Evolutionary conservation across 352 stramenopile genomes (phyloP).

Genomic region (Phytophthora pisi): DNA sequence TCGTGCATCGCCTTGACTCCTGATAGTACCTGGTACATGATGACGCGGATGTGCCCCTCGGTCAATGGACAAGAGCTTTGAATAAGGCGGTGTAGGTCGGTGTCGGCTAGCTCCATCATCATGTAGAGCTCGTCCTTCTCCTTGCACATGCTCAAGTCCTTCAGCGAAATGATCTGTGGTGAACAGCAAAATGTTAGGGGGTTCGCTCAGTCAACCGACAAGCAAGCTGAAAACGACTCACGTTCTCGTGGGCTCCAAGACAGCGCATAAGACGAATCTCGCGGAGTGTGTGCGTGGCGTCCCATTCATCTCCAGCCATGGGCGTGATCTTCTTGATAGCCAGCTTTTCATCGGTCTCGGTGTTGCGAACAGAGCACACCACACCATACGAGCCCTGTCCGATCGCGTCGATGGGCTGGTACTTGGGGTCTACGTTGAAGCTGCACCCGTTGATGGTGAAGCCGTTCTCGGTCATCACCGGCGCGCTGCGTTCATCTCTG

Average conservation of each 20-base stretch:
- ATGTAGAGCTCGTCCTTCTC: slow-evolving; percentile 96
- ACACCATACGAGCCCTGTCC: slow-evolving; percentile 95
- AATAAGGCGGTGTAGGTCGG: slow-evolving; percentile 91
- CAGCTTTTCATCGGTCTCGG: slow-evolving; percentile 78
- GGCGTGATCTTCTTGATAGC: slow-evolving; percentile 94
- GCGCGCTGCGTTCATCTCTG: slow-evolving; percentile 64
- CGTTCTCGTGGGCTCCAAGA: slow-evolving; percentile 91
- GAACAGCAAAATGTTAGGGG: not conserved
- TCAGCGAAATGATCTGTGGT: slow-evolving; percentile 86
- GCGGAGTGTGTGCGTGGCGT: slow-evolving; percentile 90
- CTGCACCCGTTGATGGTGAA: slow-evolving; percentile 86
- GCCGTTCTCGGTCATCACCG: slow-evolving; percentile 69
- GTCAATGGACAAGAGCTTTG: slow-evolving; percentile 87
- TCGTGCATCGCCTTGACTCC: slow-evolving; percentile 93
- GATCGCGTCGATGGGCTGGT: slow-evolving; percentile 87
- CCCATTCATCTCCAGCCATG: slow-evolving; percentile 90
- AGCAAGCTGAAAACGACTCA: slow-evolving; percentile 32
- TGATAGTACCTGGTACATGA: slow-evolving; percentile 87
- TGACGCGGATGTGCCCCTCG: slow-evolving; percentile 83
- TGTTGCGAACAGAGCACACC: slow-evolving; percentile 90
- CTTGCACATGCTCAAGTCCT: slow-evolving; percentile 91
- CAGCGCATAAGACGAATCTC: slow-evolving; percentile 92
- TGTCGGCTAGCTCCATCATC: slow-evolving; percentile 96
- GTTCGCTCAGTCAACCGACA: not conserved
- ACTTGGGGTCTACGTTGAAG: slow-evolving; percentile 85